Evolutionary conservation across 305 asterid genomes (phyloP), one percentile per base, ranked within the genome.

Genomic region (Rubia peregrina): DNA sequence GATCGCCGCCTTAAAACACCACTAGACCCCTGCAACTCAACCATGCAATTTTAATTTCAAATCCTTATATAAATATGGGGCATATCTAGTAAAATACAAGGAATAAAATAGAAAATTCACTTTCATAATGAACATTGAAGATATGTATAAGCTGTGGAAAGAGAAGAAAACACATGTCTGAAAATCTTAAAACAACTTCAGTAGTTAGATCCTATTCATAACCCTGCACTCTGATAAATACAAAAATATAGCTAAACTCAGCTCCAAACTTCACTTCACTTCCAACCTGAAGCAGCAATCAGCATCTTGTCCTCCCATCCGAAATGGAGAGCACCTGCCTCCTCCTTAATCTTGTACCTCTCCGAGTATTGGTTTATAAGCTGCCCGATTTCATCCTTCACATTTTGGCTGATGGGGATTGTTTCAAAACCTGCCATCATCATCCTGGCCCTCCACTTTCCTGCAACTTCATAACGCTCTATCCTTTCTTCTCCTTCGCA

Each of bases 391-490:
- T 87, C 96, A 26, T 69, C 74, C 2, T 59, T 82, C 81, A 90
- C 96, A 6, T 75, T 81, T 61, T 68, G 85, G 79, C 95, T 83
- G 62, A 93, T 84, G 2, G 90, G 86, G 79, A 80, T 82, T 17
- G 95, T 26, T 12, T 60, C 80, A 53, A 93, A 90, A 36, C 98
- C 97, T 9, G 98, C 98, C 97, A 93, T 93, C 63, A 83, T 88
- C 97, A 93, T 89, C 85, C 98, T 83, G 1, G 97, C 97, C 42
- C 92, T 85, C 98, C 97, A 93, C 75, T 93, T 93, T 53, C 98
- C 97, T 10, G 97, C 92, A 66, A 91, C 96, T 60, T 93, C 97
- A 43, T 93, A 93, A 12, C 96, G 85, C 77, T 93, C 98, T 10
- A 91, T 90, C 59, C 97, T 85, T 49, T 93, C 97, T 73, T 84